Conservation (phyloP, 306 rosid genomes). For the Comarum palustre region DNA sequence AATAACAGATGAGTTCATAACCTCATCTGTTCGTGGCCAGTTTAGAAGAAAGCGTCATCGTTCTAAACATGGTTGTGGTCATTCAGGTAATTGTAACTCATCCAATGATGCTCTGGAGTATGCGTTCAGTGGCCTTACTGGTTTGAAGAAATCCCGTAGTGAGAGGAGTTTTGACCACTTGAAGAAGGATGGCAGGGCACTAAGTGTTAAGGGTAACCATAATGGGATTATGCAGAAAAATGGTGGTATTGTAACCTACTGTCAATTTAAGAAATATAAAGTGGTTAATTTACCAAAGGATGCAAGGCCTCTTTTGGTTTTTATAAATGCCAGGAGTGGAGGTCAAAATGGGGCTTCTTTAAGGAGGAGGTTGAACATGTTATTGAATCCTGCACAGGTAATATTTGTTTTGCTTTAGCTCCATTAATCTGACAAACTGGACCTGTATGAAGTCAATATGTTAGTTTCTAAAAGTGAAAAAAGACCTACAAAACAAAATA, state of each 20-base stretch:
- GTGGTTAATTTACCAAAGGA: slow-evolving; percentile 58
- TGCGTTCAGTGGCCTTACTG: slow-evolving; percentile 46
- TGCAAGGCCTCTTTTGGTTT: slow-evolving; percentile 71
- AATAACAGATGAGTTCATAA: slow-evolving; percentile 32
- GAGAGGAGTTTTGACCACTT: slow-evolving; percentile 31
- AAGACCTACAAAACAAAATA: background rate
- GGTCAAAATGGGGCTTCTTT: slow-evolving; percentile 69
- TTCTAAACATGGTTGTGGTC: slow-evolving; percentile 39
- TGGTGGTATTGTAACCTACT: slow-evolving; percentile 24
- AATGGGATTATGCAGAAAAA: slow-evolving; percentile 31
- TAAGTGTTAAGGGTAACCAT: slow-evolving; percentile 19
- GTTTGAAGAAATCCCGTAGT: slow-evolving; percentile 38
- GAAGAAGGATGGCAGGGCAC: slow-evolving; percentile 29
- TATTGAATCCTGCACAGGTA: slow-evolving; percentile 76
- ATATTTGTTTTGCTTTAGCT: slow-evolving; percentile 2
- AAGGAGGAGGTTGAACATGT: slow-evolving; percentile 65
- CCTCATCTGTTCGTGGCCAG: slow-evolving; percentile 48
- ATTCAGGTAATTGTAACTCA: slow-evolving; percentile 29
- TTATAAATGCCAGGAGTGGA: slow-evolving; percentile 70
- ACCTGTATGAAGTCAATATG: background rate
- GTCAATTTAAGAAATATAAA: slow-evolving; percentile 43
- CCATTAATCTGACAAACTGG: slow-evolving; percentile 14
- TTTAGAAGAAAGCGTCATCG: slow-evolving; percentile 50
- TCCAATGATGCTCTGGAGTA: slow-evolving; percentile 40
- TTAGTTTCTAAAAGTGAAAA: background rate